Base-by-base conservation (phyloP, 148 eudicot genomes). In the Persicaria maculosa region DNA sequence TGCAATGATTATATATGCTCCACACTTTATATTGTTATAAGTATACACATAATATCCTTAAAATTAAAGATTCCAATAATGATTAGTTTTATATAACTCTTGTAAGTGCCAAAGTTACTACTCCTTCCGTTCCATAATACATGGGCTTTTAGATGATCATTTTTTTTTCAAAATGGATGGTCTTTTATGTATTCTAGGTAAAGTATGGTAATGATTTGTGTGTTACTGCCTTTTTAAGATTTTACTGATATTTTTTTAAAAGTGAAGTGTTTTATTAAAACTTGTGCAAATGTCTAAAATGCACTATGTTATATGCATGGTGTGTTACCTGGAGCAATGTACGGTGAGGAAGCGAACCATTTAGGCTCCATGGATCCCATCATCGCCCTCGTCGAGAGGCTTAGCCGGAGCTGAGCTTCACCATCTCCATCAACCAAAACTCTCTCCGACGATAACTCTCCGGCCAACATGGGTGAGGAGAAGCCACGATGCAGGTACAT, bases 271-370 rank as follows among this genome's bases (percentile, higher is more conserved):
- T 20, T 20, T 20, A 20, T 20, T 20, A 20, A 0, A 20, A 20
- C 22, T 20, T 20, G 22, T 20, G 22, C 22, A 20, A 20, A 20
- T 20, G 22, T 20, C 0, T 20, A 20, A 20, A 20, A 20, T 0
- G 0, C 22, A 20, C 22, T 20, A 52, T 9, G 55, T 10, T 15
- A 44, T 78, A 22, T 20, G 22, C 46, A 88, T 31, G 36, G 36
- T 31, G 36, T 31, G 36, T 1, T 31, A 93, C 98, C 98, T 84
- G 93, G 93, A 72, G 93, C 88, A 81, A 86, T 72, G 76, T 93
- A 86, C 20, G 85, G 77, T 12, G 93, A 88, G 40, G 93, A 82
- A 57, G 78, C 17, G 78, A 81, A 83, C 57, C 82, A 76, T 74
- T 85, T 90, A 64, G 81, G 78, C 11, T 82, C 74, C 68, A 69